phyloP scores from a whole-genome alignment of 2,329 filamentous ascomycete species.

The Penicillium sp. region DNA sequence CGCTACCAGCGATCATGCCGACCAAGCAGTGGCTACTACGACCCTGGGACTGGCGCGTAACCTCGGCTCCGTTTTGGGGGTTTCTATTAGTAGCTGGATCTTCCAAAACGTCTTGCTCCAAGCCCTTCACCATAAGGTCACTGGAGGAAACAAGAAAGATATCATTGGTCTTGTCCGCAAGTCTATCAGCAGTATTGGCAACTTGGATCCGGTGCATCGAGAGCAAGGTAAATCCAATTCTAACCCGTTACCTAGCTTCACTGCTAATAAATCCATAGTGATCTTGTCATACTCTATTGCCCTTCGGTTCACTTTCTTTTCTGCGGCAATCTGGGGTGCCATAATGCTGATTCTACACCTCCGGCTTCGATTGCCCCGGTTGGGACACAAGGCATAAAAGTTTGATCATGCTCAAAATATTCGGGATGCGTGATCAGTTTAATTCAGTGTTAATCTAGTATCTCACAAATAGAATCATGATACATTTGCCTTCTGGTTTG shows the following conservation, averaged over 20 bases:
- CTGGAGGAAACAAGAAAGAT: constrained; percentile 58
- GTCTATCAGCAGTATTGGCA: constrained; percentile 51
- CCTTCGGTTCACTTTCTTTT: constrained; percentile 40
- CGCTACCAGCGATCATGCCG: constrained; percentile 58
- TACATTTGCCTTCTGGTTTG: neutral
- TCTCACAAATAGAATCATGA: neutral
- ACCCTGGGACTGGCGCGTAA: constrained; percentile 72
- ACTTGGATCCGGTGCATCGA: constrained; percentile 47
- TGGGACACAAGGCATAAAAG: constrained; percentile 26
- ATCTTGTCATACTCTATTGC: constrained; percentile 38
- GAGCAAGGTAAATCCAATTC: constrained; percentile 42
- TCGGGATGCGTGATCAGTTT: neutral
- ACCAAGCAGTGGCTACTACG: constrained; percentile 69
- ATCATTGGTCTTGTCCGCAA: constrained; percentile 53
- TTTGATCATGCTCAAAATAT: neutral
- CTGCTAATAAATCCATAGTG: constrained; percentile 30
- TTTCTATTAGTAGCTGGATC: constrained; percentile 69
- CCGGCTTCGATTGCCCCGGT: constrained; percentile 34
- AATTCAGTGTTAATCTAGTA: neutral
- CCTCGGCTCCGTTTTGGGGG: constrained; percentile 71
- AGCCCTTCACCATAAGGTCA: constrained; percentile 61
- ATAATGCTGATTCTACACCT: constrained; percentile 36
- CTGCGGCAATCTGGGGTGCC: constrained; percentile 36
- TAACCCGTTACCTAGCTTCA: neutral
- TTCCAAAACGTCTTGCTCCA: constrained; percentile 69